Evolutionary conservation across 108 stramenopile species (phyloP).

Genomic region (Schizochytrium sp.): DNA sequence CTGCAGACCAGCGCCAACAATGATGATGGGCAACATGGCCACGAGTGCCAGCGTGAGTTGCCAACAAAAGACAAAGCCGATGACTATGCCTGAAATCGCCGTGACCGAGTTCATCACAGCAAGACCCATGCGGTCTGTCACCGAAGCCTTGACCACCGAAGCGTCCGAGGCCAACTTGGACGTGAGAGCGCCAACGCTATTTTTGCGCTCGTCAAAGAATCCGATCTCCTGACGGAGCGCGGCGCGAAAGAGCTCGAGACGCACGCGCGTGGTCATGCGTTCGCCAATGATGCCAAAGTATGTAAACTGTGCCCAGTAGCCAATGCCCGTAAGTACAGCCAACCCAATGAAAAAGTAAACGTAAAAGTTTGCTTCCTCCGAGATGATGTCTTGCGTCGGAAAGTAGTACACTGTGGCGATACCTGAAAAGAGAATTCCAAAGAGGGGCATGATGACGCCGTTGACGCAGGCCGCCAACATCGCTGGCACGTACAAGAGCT

Average conservation of each 20-base stretch:
- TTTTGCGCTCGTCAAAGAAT: background rate
- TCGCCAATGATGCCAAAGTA: slow-evolving; percentile 25
- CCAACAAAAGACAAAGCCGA: slow-evolving; percentile 47
- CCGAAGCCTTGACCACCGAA: slow-evolving; percentile 28
- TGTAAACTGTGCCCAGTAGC: background rate
- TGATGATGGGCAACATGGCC: slow-evolving; percentile 50
- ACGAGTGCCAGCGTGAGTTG: slow-evolving; percentile 46
- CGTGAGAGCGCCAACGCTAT: slow-evolving; percentile 14
- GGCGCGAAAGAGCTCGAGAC: slow-evolving; percentile 25
- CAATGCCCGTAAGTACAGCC: background rate
- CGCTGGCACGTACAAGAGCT: background rate
- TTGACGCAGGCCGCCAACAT: background rate
- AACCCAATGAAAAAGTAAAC: background rate
- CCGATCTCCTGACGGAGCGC: slow-evolving; percentile 18
- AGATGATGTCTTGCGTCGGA: background rate
- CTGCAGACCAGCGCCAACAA: slow-evolving; percentile 32
- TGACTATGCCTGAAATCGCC: slow-evolving; percentile 32
- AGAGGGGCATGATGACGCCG: background rate
- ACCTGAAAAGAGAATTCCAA: background rate
- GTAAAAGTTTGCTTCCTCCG: background rate
- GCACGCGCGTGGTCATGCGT: slow-evolving; percentile 33
- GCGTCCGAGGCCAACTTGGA: slow-evolving; percentile 21
- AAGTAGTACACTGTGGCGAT: slow-evolving; percentile 6
- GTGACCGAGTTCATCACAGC: slow-evolving; percentile 23
- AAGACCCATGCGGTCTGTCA: slow-evolving; percentile 35